These are phyloP conservation scores for Cladosporium sp. DNA, from an alignment of 2,329 filamentous ascomycete genomes.

Conservation along the genomic window DNA sequence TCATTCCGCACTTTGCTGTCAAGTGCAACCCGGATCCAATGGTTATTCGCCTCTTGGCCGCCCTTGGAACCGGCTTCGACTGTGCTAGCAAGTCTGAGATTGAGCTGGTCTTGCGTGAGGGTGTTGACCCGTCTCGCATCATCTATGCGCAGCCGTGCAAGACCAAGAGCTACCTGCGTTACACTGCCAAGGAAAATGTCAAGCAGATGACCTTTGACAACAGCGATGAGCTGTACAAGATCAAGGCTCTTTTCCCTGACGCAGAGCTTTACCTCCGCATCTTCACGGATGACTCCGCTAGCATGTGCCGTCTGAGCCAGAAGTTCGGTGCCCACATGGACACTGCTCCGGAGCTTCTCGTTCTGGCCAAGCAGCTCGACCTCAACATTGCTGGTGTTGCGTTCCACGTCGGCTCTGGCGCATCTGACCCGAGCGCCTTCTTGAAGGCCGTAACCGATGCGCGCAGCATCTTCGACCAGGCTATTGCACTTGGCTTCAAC, in stretches of 20 bases:
- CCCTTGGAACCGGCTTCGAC: slow-evolving; percentile 91
- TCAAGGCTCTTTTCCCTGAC: slow-evolving; percentile 82
- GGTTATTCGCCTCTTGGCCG: slow-evolving; percentile 81
- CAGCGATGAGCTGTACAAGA: slow-evolving; percentile 95
- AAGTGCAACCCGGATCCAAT: slow-evolving; percentile 97
- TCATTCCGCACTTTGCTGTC: slow-evolving; percentile 97
- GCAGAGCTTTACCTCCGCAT: slow-evolving; percentile 94
- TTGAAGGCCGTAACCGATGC: slow-evolving; percentile 88
- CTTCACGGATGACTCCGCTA: slow-evolving; percentile 91
- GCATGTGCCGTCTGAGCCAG: slow-evolving; percentile 89
- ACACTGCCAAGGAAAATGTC: slow-evolving; percentile 77
- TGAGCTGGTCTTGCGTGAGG: slow-evolving; percentile 79
- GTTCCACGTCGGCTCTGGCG: slow-evolving; percentile 96
- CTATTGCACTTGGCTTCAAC: slow-evolving; percentile 67
- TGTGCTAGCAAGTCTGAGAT: slow-evolving; percentile 98
- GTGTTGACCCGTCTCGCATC: slow-evolving; percentile 82
- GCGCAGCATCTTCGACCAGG: slow-evolving; percentile 82
- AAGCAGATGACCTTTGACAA: slow-evolving; percentile 99
- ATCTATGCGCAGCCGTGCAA: slow-evolving; percentile 99
- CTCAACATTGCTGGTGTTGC: slow-evolving; percentile 93
- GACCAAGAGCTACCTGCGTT: slow-evolving; percentile 95
- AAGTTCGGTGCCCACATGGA: slow-evolving; percentile 95
- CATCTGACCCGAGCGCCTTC: slow-evolving; percentile 88
- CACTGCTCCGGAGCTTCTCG: slow-evolving; percentile 69
- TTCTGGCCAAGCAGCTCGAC: slow-evolving; percentile 72